These are phyloP conservation scores for Mayamaea pseudoterrestris DNA, from an alignment of 108 stramenopile genomes.

Conservation along the genomic window DNA sequence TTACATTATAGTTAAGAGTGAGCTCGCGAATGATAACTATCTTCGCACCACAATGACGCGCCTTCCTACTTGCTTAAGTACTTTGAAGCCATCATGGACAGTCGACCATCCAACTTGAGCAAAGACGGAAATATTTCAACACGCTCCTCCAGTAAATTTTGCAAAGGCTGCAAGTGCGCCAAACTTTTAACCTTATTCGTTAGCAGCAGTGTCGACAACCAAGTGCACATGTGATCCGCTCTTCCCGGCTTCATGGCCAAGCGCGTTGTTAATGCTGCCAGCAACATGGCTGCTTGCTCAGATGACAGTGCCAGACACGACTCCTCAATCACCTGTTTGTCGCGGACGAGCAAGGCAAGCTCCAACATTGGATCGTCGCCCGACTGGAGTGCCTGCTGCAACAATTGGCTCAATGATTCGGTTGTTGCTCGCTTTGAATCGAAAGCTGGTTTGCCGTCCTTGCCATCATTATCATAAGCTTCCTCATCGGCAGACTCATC, in stretches of 20 bases:
- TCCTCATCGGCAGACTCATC: slow-evolving; percentile 19
- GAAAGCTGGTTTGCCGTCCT: slow-evolving; percentile 8
- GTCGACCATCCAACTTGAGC: slow-evolving; percentile 38
- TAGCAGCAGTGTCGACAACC: slow-evolving; percentile 27
- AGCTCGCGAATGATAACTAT: no score
- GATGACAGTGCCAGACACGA: slow-evolving; percentile 20
- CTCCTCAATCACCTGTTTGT: slow-evolving; percentile 18
- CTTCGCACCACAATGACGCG: no score
- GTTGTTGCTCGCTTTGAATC: slow-evolving; percentile 37
- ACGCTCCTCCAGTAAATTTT: slow-evolving; percentile 36
- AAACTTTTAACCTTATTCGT: slow-evolving; percentile 15
- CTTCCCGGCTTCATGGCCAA: slow-evolving; percentile 31
- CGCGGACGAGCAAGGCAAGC: slow-evolving; percentile 30
- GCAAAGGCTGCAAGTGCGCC: slow-evolving; percentile 22
- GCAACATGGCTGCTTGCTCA: slow-evolving; percentile 11
- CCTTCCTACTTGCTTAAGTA: no score
- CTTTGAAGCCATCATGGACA: slow-evolving; percentile 33
- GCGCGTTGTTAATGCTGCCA: slow-evolving; percentile 31
- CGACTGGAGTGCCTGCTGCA: slow-evolving; percentile 37
- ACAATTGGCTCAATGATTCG: slow-evolving; percentile 33
- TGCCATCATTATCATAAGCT: slow-evolving; percentile 6
- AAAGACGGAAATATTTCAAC: slow-evolving; percentile 42
- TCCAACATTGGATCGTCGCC: slow-evolving; percentile 37
- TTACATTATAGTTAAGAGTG: no score
- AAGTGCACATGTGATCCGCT: slow-evolving; percentile 25